These are phyloP conservation scores for Aspergillus tanneri DNA, from an alignment of 2,329 filamentous ascomycete species.

Conservation along the genomic window DNA sequence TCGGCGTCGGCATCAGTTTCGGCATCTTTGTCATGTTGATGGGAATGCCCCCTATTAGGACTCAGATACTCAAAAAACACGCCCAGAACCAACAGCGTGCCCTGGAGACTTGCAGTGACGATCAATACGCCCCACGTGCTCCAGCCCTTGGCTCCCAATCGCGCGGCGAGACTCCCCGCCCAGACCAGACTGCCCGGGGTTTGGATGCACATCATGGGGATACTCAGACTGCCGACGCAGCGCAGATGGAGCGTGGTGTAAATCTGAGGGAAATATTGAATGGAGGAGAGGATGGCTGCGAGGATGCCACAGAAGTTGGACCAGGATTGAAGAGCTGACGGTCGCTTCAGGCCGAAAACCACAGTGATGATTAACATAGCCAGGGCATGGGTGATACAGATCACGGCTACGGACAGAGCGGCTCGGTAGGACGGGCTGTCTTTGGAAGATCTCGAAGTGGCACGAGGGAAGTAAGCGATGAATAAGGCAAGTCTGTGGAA, in stretches of 20 bases:
- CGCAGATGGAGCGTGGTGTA: constrained; percentile 84
- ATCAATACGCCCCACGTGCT: constrained; percentile 93
- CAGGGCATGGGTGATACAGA: constrained; percentile 74
- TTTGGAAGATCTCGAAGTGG: constrained; percentile 32
- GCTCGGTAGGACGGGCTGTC: constrained; percentile 70
- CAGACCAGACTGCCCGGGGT: constrained; percentile 91
- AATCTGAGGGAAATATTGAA: constrained; percentile 96
- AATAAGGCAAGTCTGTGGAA: constrained; percentile 77
- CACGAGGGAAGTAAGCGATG: constrained; percentile 83
- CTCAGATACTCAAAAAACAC: constrained; percentile 63
- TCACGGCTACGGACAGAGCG: constrained; percentile 69
- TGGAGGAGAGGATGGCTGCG: constrained; percentile 71
- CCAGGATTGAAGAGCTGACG: constrained; percentile 68
- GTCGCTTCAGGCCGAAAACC: constrained; percentile 64
- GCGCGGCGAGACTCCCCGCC: constrained; percentile 75
- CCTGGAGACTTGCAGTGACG: constrained; percentile 82
- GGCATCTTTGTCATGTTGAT: constrained; percentile 23
- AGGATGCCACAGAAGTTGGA: constrained; percentile 82
- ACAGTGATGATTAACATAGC: constrained; percentile 64
- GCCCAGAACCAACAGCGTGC: constrained; percentile 74
- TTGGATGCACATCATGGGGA: constrained; percentile 98
- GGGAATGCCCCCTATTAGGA: constrained; percentile 45
- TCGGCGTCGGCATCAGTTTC: constrained; percentile 9
- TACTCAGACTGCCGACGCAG: constrained; percentile 85
- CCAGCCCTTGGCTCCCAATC: constrained; percentile 82